phyloP scores from a whole-genome alignment of 805 yeast genomes.

The Barnettozyma salicaria region DNA sequence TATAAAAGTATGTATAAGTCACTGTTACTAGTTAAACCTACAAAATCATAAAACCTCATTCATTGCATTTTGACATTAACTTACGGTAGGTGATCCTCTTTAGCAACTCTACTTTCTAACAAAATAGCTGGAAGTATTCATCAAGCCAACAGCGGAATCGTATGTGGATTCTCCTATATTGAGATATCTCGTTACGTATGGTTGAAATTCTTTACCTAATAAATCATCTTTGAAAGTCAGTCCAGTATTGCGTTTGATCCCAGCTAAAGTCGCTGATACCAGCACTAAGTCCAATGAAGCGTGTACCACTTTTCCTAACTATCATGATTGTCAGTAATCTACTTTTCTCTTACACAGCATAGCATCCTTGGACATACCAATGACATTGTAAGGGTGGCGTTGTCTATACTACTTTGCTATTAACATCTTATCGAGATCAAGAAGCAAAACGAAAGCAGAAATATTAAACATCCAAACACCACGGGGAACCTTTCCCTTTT shows the following conservation, averaged over 20 bases:
- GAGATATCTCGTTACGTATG: conserved; percentile 59
- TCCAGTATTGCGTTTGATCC: conserved; percentile 68
- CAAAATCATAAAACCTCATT: no score
- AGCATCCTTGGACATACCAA: not conserved
- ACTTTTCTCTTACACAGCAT: no score
- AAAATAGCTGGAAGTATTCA: conserved; percentile 72
- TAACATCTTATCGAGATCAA: not conserved
- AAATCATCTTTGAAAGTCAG: conserved; percentile 49
- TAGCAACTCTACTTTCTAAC: conserved; percentile 41
- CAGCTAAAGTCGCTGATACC: conserved; percentile 63
- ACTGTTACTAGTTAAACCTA: no score
- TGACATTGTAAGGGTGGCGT: conserved; percentile 1
- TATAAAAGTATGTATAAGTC: not conserved
- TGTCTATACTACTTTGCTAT: no score
- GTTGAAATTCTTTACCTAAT: conserved; percentile 39
- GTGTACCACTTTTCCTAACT: conserved; percentile 53
- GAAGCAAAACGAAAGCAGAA: no score
- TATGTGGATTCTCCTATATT: conserved; percentile 80
- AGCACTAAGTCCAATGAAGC: conserved; percentile 52
- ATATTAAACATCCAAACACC: conserved; percentile 1
- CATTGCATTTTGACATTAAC: no score
- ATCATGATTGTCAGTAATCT: not conserved
- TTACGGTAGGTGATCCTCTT: no score
- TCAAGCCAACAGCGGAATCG: conserved; percentile 63
- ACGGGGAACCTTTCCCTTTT: not conserved